Conservation (phyloP, 1,284 basidiomycete genomes). For the Puccinia coronata region DNA sequence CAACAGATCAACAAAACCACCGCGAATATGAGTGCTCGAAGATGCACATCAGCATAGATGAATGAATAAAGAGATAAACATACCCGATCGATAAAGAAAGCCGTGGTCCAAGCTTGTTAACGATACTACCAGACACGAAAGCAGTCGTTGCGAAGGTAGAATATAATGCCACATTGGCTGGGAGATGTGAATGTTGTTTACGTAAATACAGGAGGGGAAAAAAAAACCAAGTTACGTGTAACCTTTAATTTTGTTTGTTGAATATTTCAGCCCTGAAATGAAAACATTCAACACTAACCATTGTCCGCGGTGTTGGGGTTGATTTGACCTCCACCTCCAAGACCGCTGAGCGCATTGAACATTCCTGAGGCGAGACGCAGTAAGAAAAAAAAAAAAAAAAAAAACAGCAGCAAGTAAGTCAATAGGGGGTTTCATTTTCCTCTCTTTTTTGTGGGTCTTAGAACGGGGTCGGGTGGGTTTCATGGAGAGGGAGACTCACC, state of each 20-base stretch:
- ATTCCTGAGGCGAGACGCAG: constrained; percentile 61
- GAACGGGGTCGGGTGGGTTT: background rate
- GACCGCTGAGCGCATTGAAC: constrained; percentile 64
- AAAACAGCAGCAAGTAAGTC: too few relatives aligned
- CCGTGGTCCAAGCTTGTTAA: constrained; percentile 68
- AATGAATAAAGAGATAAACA: background rate
- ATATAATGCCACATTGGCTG: constrained; percentile 52
- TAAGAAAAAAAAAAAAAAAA: too few relatives aligned
- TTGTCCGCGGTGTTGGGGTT: constrained; percentile 48
- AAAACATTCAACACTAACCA: constrained; percentile 28
- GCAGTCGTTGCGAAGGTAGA: constrained; percentile 56
- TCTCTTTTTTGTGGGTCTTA: background rate
- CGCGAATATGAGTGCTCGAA: background rate
- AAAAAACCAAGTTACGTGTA: background rate
- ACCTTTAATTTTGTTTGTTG: too few relatives aligned
- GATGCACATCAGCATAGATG: background rate
- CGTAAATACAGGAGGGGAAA: too few relatives aligned
- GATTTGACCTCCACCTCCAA: constrained; percentile 61
- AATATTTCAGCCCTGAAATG: too few relatives aligned
- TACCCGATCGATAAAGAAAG: constrained; percentile 72
- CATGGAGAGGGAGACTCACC: constrained; percentile 7
- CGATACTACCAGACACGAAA: constrained; percentile 69
- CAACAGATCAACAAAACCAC: background rate
- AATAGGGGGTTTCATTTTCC: background rate
- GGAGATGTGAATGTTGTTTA: constrained; percentile 18